Percentiles rank a stretch among this genome's conserved stretches.
Evolutionary conservation across 2,329 filamentous ascomycete species (phyloP).

Genomic region (Aspergillus quadricinctus): DNA sequence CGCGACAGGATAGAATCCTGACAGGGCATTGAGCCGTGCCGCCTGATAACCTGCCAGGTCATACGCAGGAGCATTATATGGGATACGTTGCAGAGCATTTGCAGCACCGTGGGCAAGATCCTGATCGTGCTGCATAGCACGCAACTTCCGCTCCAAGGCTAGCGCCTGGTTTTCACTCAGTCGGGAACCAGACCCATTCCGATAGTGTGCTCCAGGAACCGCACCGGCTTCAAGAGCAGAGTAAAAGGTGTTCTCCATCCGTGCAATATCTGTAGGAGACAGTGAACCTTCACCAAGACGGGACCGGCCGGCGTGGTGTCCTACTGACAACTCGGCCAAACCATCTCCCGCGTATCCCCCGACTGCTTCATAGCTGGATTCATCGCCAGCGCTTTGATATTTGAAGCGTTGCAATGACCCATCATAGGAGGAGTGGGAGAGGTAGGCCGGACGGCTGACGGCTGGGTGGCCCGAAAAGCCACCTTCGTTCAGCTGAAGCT

Average conservation of each 20-base stretch:
- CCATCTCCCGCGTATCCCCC: constrained; percentile 24
- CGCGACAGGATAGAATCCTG: constrained; percentile 34
- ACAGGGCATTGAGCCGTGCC: constrained; percentile 30
- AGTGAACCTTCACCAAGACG: constrained; percentile 43
- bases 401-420: constrained; percentile 43
- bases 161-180: constrained; percentile 42
- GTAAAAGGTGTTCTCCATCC: constrained; percentile 45
- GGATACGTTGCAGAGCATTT: constrained; percentile 27
- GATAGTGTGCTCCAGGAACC: constrained; percentile 32
- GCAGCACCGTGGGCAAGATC: constrained; percentile 26
- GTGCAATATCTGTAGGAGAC: constrained; percentile 45
- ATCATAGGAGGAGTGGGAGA: constrained; percentile 42
- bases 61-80: constrained; percentile 26
- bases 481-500: constrained; percentile 32
- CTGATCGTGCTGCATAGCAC: constrained; percentile 44
- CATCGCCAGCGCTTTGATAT: constrained; percentile 29
- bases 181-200: constrained; percentile 42
- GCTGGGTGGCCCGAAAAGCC: constrained; percentile 30
- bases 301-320: constrained; percentile 35
- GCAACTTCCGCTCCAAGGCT: constrained; percentile 47
- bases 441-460: constrained; percentile 25
- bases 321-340: constrained; percentile 28
- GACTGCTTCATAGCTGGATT: constrained; percentile 25
- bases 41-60: constrained; percentile 31
- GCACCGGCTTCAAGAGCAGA: constrained; percentile 43